phyloP scores from a whole-genome alignment of 208 protist genomes.

The Naegleria fowleri region DNA sequence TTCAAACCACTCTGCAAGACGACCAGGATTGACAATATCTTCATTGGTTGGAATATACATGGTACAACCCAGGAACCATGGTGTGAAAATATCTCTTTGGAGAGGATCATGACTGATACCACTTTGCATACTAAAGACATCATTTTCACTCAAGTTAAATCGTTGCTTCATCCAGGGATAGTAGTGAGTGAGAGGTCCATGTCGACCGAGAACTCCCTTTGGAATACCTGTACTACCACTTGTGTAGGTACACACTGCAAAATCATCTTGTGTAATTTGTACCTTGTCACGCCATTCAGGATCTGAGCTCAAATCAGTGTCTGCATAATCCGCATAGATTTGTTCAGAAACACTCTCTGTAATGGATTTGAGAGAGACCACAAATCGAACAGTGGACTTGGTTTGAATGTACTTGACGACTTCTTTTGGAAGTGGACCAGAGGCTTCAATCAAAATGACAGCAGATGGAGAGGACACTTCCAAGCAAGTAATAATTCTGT shows the following conservation, averaged over 20 bases:
- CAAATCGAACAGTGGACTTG: not conserved
- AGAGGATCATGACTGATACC: slow-evolving; percentile 62
- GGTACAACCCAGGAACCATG: slow-evolving; percentile 54
- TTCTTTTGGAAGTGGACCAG: slow-evolving; percentile 36
- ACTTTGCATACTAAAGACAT: slow-evolving; percentile 52
- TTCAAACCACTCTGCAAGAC: slow-evolving; percentile 49
- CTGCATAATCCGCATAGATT: not conserved
- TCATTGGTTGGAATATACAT: slow-evolving; percentile 53
- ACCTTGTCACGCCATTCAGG: not conserved
- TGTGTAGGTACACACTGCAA: slow-evolving; percentile 57
- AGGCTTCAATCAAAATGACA: slow-evolving; percentile 37
- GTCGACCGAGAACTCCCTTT: slow-evolving; percentile 13
- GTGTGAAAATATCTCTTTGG: slow-evolving; percentile 63
- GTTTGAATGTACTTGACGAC: slow-evolving; percentile 38
- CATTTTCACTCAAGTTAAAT: slow-evolving; percentile 40
- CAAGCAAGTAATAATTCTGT: slow-evolving; percentile 49
- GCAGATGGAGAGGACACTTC: slow-evolving; percentile 43
- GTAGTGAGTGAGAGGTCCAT: slow-evolving; percentile 53
- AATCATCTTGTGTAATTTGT: slow-evolving; percentile 40
- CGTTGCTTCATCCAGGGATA: slow-evolving; percentile 54
- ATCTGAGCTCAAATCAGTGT: not conserved
- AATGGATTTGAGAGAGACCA: not conserved
- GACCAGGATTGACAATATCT: slow-evolving; percentile 52
- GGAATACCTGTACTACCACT: slow-evolving; percentile 48
- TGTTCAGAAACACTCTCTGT: not conserved